phyloP scores from a whole-genome alignment of 2,329 filamentous ascomycete genomes.

The Colletotrichum cordylinicola region DNA sequence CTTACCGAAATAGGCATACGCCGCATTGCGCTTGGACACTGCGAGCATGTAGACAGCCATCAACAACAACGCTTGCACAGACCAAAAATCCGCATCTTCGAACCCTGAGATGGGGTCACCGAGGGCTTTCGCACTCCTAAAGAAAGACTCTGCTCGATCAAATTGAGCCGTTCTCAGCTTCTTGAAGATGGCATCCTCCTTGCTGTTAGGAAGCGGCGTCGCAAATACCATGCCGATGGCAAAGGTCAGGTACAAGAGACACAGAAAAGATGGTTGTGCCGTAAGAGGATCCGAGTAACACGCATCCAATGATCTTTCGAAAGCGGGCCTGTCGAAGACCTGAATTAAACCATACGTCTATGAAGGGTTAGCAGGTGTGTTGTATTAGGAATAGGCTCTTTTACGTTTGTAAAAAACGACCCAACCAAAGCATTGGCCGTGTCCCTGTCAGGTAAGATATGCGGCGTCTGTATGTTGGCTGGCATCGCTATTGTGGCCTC shows the following conservation, averaged over 20 bases:
- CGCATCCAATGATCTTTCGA: constrained; percentile 53
- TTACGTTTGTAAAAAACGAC: constrained; percentile 66
- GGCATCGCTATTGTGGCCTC: constrained; percentile 58
- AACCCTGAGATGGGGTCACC: constrained; percentile 52
- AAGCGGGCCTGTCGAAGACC: constrained; percentile 58
- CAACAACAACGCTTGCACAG: constrained; percentile 66
- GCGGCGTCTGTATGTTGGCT: constrained; percentile 48
- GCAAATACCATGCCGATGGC: constrained; percentile 68
- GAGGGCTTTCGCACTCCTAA: constrained; percentile 61
- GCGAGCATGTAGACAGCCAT: constrained; percentile 70
- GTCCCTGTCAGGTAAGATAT: constrained; percentile 60
- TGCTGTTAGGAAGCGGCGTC: constrained; percentile 52
- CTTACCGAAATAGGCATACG: constrained; percentile 66
- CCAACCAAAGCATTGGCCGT: constrained; percentile 60
- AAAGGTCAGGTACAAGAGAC: constrained; percentile 66
- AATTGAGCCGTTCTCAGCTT: constrained; percentile 52
- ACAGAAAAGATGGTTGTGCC: constrained; percentile 57
- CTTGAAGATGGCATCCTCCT: constrained; percentile 55
- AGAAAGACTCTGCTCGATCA: constrained; percentile 68
- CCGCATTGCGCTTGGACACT: constrained; percentile 66
- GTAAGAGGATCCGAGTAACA: constrained; percentile 61
- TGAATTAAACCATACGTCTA: constrained; percentile 67
- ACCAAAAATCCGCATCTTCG: constrained; percentile 69
- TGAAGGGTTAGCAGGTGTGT: neutral
- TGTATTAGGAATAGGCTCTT: constrained; percentile 23